Evolutionary conservation across 371 early-diverging fungal genomes (phyloP), one percentile per base, ranked within the genome.

Genomic region (Umbelopsis sp.): DNA sequence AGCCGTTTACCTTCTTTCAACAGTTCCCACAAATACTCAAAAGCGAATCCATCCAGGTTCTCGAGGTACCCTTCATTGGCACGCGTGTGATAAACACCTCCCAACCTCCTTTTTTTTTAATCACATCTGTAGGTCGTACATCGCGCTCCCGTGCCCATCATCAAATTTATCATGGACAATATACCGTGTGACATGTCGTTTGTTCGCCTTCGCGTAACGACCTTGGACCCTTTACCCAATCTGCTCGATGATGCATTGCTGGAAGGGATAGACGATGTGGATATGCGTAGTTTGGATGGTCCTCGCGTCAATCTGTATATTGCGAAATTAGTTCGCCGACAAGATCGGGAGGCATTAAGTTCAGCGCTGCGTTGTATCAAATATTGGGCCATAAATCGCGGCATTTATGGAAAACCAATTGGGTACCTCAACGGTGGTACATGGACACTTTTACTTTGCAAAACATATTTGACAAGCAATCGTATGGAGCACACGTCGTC

Each of bases 381-480:
- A 50, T 63, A 77, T 50, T 82, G 82, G 82, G 80, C 80, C 1
- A 69, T 50, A 9, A 70, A 69, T 22, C 72, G 82, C 22, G 53
- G 68, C 12, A 69, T 82, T 1, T 82, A 80, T 41, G 75, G 69
- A 25, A 82, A 80, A 46, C 77, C 75, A 0, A 65, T 73, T 20
- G 82, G 82, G 0, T 82, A 80, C 64, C 57, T 82, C n/a, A 80
- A 80, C 51, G 76, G 80, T 1, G 68, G 74, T 24, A 46, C 80
- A 0, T 76, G 78, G 78, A 74, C 78, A 4, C 29, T 80, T 1
- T 53, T 82, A 0, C 37, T 82, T 1, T n/a, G 75, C 12, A 78
- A 76, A n/a, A 72, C 76, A 4, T 82, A 82, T 45, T 41, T 73
- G 65, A 44, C 50, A 8, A 44, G 51, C 18, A 8, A 32, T 11